A percentile compares a stretch with the other conserved stretches of the same genome.
Evolutionary conservation across 345 rosid genomes (phyloP).

Genomic region (Citrus sp.): DNA sequence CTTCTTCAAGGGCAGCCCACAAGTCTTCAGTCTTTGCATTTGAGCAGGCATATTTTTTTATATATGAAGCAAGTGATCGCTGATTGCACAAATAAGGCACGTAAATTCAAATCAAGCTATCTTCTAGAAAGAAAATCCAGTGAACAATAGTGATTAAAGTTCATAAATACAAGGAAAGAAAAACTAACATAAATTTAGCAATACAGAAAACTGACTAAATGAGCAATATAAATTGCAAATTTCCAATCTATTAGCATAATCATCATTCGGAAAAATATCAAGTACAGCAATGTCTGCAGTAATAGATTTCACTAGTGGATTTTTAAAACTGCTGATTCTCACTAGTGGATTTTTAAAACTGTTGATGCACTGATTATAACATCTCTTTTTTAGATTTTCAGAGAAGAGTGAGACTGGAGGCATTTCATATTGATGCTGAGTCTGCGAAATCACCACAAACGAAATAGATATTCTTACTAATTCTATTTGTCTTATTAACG

Average conservation of each 20-base stretch:
- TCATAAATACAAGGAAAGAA: slow-evolving; percentile 13
- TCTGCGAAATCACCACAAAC: background rate
- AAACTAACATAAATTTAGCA: background rate
- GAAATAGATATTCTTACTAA: background rate
- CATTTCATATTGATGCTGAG: background rate
- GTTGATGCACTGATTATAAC: background rate
- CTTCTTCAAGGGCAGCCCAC: slow-evolving; percentile 89
- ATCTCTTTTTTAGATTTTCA: background rate
- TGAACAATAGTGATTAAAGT: background rate
- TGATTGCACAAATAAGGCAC: slow-evolving; percentile 27
- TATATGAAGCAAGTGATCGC: slow-evolving; percentile 91
- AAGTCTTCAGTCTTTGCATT: slow-evolving; percentile 94
- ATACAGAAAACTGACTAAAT: background rate
- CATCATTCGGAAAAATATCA: background rate
- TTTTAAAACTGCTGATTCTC: background rate
- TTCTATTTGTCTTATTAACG: background rate
- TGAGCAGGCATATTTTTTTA: slow-evolving; percentile 64
- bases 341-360: background rate
- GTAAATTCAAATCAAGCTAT: background rate
- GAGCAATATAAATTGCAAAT: background rate
- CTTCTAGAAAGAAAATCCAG: background rate
- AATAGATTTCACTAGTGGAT: background rate
- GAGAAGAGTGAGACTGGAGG: background rate
- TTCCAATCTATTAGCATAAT: background rate
- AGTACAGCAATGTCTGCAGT: background rate